Conservation (phyloP, 1,284 basidiomycete species). For the Cryptococcus sp. region DNA sequence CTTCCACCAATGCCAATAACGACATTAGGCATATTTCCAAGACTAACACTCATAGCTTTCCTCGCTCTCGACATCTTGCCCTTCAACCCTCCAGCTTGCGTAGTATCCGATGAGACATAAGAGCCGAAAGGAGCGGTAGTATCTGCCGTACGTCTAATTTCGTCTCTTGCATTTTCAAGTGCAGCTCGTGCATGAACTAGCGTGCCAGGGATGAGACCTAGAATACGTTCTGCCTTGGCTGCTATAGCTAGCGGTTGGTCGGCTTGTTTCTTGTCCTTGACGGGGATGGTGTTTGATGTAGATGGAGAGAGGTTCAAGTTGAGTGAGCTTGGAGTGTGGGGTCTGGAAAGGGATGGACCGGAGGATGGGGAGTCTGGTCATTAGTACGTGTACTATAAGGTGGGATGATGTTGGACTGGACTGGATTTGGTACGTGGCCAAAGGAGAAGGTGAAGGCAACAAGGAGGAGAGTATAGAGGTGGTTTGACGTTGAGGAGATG, state of each 20-base stretch:
- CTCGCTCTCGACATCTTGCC: constrained; percentile 16
- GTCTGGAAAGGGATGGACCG: background rate
- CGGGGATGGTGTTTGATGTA: constrained; percentile 2
- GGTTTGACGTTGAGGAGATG: too few relatives aligned
- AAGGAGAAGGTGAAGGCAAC: too few relatives aligned
- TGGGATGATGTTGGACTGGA: background rate
- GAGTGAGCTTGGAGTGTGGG: background rate
- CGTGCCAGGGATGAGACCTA: constrained; percentile 33
- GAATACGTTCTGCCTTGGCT: constrained; percentile 29
- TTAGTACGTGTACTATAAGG: background rate
- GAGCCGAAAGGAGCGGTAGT: background rate
- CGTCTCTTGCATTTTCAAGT: constrained; percentile 33
- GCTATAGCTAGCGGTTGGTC: constrained; percentile 20
- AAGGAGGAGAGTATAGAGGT: too few relatives aligned
- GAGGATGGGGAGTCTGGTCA: background rate
- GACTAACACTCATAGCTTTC: constrained; percentile 22
- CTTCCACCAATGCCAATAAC: constrained; percentile 21
- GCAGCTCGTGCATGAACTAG: constrained; percentile 28
- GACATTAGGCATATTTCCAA: constrained; percentile 16
- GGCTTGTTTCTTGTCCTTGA: background rate
- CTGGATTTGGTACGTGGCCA: too few relatives aligned
- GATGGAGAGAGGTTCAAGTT: constrained; percentile 13
- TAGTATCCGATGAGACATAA: background rate
- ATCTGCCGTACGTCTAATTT: constrained; percentile 19
- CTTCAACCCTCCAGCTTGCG: constrained; percentile 1